Conservation (phyloP, 257 asterid genomes). For the Primulina tabacum region DNA sequence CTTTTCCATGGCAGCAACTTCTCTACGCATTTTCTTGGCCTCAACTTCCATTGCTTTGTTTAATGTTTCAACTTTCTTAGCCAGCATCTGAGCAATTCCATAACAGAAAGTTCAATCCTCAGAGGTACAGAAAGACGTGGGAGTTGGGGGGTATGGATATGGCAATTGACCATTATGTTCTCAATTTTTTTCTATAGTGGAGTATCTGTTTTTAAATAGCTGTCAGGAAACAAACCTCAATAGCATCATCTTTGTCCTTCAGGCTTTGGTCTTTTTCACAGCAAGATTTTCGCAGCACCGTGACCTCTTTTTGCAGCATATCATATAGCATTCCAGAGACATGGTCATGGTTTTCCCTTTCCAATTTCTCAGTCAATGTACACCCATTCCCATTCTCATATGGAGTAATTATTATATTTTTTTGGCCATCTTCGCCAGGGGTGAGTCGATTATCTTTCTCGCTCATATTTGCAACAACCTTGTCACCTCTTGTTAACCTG, state of each 20-base stretch:
- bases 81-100: slow-evolving; percentile 62
- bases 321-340: slow-evolving; percentile 80
- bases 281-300: slow-evolving; percentile 66
- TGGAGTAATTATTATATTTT: slow-evolving; percentile 35
- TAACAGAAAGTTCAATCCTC: slow-evolving; percentile 21
- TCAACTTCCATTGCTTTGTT: slow-evolving; percentile 87
- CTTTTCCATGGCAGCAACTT: slow-evolving; percentile 79
- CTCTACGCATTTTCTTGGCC: slow-evolving; percentile 85
- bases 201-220: too few relatives aligned
- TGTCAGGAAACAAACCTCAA: slow-evolving; percentile 52
- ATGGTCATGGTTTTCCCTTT: slow-evolving; percentile 50
- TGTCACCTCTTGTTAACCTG: background rate
- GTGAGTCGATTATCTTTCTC: slow-evolving; percentile 33
- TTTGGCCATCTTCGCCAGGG: slow-evolving; percentile 34
- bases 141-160: background rate
- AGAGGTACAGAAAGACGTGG: background rate
- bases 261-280: slow-evolving; percentile 73
- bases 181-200: background rate
- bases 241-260: slow-evolving; percentile 80
- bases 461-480: slow-evolving; percentile 16
- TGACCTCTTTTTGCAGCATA: slow-evolving; percentile 90
- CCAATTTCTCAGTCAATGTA: slow-evolving; percentile 36
- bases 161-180: background rate
- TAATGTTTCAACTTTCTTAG: slow-evolving; percentile 75
- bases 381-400: slow-evolving; percentile 43